Conservation (phyloP, 352 stramenopile genomes). For the Phytophthora cryptogea region DNA sequence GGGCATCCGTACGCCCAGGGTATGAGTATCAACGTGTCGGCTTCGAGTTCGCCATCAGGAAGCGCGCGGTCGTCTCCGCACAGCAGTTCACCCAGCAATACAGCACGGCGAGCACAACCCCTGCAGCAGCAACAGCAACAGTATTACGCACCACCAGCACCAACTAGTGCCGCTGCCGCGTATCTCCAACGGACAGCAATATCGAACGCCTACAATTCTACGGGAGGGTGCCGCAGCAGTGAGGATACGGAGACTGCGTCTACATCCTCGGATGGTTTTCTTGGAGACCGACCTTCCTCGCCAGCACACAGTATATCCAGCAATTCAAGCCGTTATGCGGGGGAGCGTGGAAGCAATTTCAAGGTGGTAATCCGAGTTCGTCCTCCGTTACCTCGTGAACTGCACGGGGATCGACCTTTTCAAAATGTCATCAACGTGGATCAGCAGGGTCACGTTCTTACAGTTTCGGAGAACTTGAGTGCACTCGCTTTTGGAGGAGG, state of each 20-base stretch:
- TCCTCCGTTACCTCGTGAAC: constrained; percentile 85
- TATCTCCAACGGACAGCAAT: constrained; percentile 68
- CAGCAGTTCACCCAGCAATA: constrained; percentile 26
- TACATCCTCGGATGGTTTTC: constrained; percentile 54
- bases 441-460: constrained; percentile 83
- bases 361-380: constrained; percentile 94
- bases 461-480: constrained; percentile 86
- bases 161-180: constrained; percentile 14
- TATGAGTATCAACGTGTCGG: constrained; percentile 58
- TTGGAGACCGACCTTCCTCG: constrained; percentile 38
- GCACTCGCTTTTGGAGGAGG: constrained; percentile 38
- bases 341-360: constrained; percentile 81
- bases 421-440: constrained; percentile 92
- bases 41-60: constrained; percentile 36
- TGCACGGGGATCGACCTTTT: constrained; percentile 89
- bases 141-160: constrained; percentile 19
- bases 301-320: constrained; percentile 42
- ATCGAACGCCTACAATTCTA: constrained; percentile 62
- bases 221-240: constrained; percentile 21
- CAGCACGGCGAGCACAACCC: constrained; percentile 31
- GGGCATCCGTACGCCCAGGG: constrained; percentile 24
- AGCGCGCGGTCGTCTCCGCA: constrained; percentile 44
- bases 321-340: constrained; percentile 36
- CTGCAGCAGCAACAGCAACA: constrained; percentile 35
- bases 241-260: constrained; percentile 68